These are phyloP conservation scores for Lolium rigidum DNA, from an alignment of 176 grass and related monocot genomes.

Conservation along the genomic window DNA sequence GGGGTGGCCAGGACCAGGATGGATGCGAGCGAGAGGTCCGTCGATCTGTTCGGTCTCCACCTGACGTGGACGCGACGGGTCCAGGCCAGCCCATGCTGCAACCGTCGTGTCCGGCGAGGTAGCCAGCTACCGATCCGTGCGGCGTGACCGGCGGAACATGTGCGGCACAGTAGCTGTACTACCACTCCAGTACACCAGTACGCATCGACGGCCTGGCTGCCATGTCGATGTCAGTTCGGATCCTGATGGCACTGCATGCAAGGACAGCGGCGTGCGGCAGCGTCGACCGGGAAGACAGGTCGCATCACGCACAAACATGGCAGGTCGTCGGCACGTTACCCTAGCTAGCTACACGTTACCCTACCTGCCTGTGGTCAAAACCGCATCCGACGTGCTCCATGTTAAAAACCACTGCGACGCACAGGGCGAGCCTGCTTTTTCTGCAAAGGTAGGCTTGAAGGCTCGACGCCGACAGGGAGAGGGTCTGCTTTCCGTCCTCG, in stretches of 20 bases:
- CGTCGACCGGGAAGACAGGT: not conserved
- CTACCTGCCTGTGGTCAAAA: not conserved
- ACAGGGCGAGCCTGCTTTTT: not conserved
- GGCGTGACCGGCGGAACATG: too few species aligned
- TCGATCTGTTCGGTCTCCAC: not conserved
- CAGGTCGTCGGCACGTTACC: not conserved
- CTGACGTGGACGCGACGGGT: not conserved
- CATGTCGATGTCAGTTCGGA: not conserved
- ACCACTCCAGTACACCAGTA: too few species aligned
- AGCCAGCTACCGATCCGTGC: too few species aligned
- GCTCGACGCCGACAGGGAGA: slow-evolving; percentile 7
- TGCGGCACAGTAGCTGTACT: not conserved
- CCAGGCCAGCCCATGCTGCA: not conserved
- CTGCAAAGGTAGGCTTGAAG: not conserved
- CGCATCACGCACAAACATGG: not conserved
- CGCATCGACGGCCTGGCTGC: not conserved
- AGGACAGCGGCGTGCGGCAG: not conserved
- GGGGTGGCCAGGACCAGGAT: too few species aligned
- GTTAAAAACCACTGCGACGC: not conserved
- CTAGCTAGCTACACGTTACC: not conserved
- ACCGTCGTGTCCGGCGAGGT: too few species aligned
- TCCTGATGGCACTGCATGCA: not conserved
- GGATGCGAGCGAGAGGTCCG: too few species aligned
- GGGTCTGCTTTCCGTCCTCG: not conserved
- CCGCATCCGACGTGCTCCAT: not conserved